These are phyloP conservation scores for Mycothermus thermophilus DNA, from an alignment of 495 filamentous ascomycete species.

Conservation along the genomic window DNA sequence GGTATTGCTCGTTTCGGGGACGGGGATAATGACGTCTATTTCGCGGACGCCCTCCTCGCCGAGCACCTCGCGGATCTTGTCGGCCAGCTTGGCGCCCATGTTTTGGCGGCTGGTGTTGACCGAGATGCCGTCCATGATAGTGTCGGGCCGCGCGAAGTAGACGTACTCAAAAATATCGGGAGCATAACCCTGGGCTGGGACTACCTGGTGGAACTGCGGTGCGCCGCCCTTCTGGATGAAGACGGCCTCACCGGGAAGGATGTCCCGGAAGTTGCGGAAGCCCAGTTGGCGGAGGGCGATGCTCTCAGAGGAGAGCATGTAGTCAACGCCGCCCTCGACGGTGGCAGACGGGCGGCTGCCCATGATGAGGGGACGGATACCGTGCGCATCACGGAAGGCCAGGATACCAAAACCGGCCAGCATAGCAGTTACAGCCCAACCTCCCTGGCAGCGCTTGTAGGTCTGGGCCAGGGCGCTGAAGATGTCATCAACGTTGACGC, in stretches of 20 bases:
- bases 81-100: constrained; percentile 82
- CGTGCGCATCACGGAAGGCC: constrained; percentile 73
- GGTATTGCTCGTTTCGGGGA: constrained; percentile 45
- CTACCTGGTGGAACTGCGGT: constrained; percentile 67
- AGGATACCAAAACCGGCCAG: constrained; percentile 85
- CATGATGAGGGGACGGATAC: constrained; percentile 79
- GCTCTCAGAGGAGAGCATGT: constrained; percentile 96
- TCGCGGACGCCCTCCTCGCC: constrained; percentile 62
- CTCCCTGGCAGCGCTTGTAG: constrained; percentile 68
- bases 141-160: constrained; percentile 80
- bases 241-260: constrained; percentile 83
- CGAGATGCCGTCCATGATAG: constrained; percentile 83
- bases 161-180: constrained; percentile 93
- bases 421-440: constrained; percentile 69
- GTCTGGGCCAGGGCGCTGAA: constrained; percentile 63
- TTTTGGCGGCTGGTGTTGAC: constrained; percentile 79
- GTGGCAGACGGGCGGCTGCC: constrained; percentile 54
- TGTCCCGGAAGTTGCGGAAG: constrained; percentile 68
- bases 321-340: constrained; percentile 60
- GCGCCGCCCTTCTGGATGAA: constrained; percentile 75
- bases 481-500: constrained; percentile 83
- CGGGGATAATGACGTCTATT: constrained; percentile 56
- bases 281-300: constrained; percentile 81
- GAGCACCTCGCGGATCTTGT: constrained; percentile 59
- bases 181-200: constrained; percentile 54